A percentile compares a stretch with the other conserved stretches of the same genome.
Evolutionary conservation across 1,284 basidiomycete species (phyloP).

Genomic region (Ustilago crameri): DNA sequence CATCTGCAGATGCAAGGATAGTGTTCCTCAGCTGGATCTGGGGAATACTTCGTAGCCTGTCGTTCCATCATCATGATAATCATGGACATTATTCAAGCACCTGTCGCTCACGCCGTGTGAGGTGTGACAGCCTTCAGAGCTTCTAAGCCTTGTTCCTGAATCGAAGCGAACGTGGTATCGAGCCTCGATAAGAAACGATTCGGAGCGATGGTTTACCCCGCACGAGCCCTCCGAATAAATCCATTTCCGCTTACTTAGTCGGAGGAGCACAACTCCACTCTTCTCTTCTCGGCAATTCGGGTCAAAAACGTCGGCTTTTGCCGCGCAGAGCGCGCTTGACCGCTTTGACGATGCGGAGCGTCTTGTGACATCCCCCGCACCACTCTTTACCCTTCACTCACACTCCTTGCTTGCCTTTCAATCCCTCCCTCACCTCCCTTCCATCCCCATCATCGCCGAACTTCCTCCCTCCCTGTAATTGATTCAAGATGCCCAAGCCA

Average conservation of each 20-base stretch:
- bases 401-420: not conserved
- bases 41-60: not conserved
- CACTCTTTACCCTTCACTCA: not conserved
- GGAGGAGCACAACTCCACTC: too few species aligned
- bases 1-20: not conserved
- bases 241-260: not conserved
- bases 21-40: not conserved
- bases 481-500: conserved; percentile 44
- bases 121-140: not conserved
- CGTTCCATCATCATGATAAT: not conserved
- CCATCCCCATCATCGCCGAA: too few species aligned
- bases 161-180: not conserved
- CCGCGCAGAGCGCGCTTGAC: too few species aligned
- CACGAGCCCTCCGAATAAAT: not conserved
- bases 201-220: not conserved
- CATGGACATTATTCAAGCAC: conserved; percentile 1
- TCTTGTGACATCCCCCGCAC: conserved; percentile 5
- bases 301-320: too few species aligned
- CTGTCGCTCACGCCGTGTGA: not conserved
- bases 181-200: not conserved
- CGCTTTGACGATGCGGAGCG: not conserved
- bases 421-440: not conserved
- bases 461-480: not conserved
- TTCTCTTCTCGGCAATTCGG: conserved; percentile 21
- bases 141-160: not conserved